Base-by-base conservation (phyloP, 805 yeast species). In the Ogataea populi-albae region DNA sequence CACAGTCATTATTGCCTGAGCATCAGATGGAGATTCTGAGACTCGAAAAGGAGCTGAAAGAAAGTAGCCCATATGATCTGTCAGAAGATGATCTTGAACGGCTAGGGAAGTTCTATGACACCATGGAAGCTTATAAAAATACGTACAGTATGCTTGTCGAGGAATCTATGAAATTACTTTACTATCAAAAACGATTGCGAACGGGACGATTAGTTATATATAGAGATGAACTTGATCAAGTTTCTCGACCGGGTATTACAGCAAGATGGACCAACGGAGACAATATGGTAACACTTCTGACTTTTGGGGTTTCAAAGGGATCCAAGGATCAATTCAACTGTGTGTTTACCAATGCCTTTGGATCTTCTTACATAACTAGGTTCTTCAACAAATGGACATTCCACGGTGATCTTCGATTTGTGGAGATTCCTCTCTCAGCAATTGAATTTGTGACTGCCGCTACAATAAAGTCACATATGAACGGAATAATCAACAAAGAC, bases 1-100 rank as follows among this genome's bases (percentile, higher is more conserved):
- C 89, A 1, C 97, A 91, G 55, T 76, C 87, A 0, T 62, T 89
- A 47, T 63, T 87, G 34, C 97, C 97, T 0, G 94, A 88, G 45
- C 93, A 86, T 53, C 82, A 88, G 57, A 70, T 74, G 52, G 71
- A 73, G 43, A 77, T 87, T 18, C 68, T 75, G 31, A 64, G 64
- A 26, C 64, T 81, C 24, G 73, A 76, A 30, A 66, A 62, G 6
- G 62, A 75, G 27, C 57, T 86, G 16, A 45, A 43, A 22, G 30
- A 34, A 3, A 21, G 41, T 24, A 49, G 57, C 6, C 49, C 50
- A 3, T 38, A 73, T 20, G 59, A 64, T 26, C 41, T 69, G 5
- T 62, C 72, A 25, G 66, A 65, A 5, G 57, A 57, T 3, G 57
- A 69, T 8, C 45, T 59, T 8, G 55, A 50, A 1, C 77, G 71